phyloP scores from a whole-genome alignment of 2,329 filamentous ascomycete species.

The Metarhizium album region DNA sequence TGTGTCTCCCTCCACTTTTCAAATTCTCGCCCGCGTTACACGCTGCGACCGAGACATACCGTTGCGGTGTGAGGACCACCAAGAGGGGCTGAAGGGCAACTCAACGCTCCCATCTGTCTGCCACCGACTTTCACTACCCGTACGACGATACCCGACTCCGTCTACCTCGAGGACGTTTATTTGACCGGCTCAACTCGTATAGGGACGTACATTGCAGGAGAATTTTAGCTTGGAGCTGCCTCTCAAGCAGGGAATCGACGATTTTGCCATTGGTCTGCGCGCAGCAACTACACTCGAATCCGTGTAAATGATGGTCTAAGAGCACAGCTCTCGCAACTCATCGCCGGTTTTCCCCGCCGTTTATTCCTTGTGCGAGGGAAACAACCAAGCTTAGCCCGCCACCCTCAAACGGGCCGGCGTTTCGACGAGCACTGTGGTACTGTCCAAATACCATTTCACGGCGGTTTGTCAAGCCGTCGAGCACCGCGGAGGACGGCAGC shows the following conservation, averaged over 20 bases:
- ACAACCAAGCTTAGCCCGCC: conserved; percentile 4
- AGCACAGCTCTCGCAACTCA: background rate
- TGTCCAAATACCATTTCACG: conserved; percentile 31
- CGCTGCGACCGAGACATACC: conserved; percentile 21
- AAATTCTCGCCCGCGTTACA: conserved; percentile 8
- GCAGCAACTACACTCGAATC: background rate
- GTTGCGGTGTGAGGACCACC: conserved; percentile 6
- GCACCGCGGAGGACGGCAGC: conserved; percentile 7
- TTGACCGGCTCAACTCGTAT: background rate
- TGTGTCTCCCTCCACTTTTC: conserved; percentile 5
- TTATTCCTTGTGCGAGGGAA: conserved; percentile 5
- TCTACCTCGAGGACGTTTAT: background rate
- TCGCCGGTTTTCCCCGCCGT: background rate
- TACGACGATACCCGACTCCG: background rate
- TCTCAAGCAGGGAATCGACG: background rate
- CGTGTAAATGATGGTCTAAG: conserved; percentile 5
- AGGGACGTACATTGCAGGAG: background rate
- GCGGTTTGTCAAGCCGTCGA: conserved; percentile 12
- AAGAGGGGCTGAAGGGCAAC: background rate
- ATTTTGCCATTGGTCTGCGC: background rate
- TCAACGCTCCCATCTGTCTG: background rate
- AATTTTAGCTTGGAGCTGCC: background rate
- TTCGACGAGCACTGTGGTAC: conserved; percentile 22
- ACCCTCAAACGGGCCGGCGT: conserved; percentile 10
- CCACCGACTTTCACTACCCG: background rate